Percentiles rank a stretch among this genome's conserved stretches.
Conservation (phyloP, 352 stramenopile genomes). For the Phytophthora sp. region DNA sequence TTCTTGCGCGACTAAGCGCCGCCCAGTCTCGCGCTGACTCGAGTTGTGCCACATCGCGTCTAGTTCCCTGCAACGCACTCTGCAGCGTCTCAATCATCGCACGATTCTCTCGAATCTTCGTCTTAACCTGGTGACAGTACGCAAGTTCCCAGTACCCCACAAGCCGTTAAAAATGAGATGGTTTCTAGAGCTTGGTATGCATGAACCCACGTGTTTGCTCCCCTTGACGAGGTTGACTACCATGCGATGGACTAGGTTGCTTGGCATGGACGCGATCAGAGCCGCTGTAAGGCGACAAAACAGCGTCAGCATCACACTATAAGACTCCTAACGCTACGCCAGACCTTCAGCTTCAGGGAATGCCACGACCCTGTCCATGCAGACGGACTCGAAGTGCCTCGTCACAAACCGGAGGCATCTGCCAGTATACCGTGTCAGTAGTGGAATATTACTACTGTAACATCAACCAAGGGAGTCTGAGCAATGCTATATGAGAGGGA, state of each 20-base stretch:
- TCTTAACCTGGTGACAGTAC: constrained; percentile 37
- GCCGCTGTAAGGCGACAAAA: constrained; percentile 37
- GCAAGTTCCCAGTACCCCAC: too few relatives aligned
- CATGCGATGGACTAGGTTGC: constrained; percentile 69
- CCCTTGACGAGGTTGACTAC: constrained; percentile 67
- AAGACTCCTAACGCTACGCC: neutral
- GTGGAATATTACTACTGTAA: neutral
- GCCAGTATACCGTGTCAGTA: neutral
- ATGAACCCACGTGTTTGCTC: constrained; percentile 53
- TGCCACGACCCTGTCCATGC: constrained; percentile 63
- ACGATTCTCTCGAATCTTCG: constrained; percentile 44
- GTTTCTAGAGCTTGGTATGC: too few relatives aligned
- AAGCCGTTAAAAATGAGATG: too few relatives aligned
- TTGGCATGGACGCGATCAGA: constrained; percentile 71
- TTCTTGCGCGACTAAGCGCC: constrained; percentile 31
- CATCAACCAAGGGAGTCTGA: too few relatives aligned
- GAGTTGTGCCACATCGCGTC: constrained; percentile 42
- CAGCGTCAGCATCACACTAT: neutral
- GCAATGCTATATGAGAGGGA: neutral
- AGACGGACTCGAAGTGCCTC: constrained; percentile 74
- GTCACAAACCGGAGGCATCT: constrained; percentile 71
- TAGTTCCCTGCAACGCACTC: constrained; percentile 29
- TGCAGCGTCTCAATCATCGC: constrained; percentile 44
- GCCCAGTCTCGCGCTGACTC: constrained; percentile 42
- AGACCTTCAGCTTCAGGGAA: constrained; percentile 71